These are phyloP conservation scores for Candida peoriensis DNA, from an alignment of 805 yeast genomes.

Conservation along the genomic window DNA sequence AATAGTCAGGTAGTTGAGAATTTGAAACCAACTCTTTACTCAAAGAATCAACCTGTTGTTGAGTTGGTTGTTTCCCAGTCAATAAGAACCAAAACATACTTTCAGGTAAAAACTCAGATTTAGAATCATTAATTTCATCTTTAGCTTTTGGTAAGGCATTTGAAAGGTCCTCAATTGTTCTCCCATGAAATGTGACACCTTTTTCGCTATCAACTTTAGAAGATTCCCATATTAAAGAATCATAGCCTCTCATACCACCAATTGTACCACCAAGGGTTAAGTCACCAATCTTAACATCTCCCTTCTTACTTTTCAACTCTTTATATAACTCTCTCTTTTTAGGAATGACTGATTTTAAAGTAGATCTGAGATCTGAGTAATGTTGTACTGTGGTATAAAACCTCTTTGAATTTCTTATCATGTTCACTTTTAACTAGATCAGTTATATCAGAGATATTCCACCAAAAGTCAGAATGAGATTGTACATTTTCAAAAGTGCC, in stretches of 20 bases:
- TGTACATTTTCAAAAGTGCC: too few relatives aligned
- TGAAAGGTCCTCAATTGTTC: conserved; percentile 71
- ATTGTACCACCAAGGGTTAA: conserved; percentile 39
- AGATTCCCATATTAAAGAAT: conserved; percentile 75
- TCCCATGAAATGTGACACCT: conserved; percentile 77
- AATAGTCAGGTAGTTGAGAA: conserved; percentile 61
- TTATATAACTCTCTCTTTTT: conserved; percentile 35
- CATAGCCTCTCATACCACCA: conserved; percentile 81
- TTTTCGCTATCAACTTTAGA: conserved; percentile 70
- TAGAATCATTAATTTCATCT: conserved; percentile 25
- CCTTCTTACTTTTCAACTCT: conserved; percentile 33
- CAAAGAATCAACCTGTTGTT: conserved; percentile 49
- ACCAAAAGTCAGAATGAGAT: too few relatives aligned
- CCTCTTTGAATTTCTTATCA: too few relatives aligned
- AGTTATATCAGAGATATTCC: too few relatives aligned
- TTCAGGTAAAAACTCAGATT: conserved; percentile 66
- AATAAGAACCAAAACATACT: conserved; percentile 73
- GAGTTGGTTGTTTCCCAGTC: conserved; percentile 69
- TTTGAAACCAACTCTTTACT: conserved; percentile 59
- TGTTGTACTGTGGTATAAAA: conserved; percentile 1
- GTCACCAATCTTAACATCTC: conserved; percentile 36
- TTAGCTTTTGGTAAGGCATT: conserved; percentile 51
- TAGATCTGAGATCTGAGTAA: not conserved
- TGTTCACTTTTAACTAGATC: too few relatives aligned
- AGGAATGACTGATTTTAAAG: conserved; percentile 28